phyloP scores from a whole-genome alignment of 495 filamentous ascomycete species.

The Neurospora sp. region DNA sequence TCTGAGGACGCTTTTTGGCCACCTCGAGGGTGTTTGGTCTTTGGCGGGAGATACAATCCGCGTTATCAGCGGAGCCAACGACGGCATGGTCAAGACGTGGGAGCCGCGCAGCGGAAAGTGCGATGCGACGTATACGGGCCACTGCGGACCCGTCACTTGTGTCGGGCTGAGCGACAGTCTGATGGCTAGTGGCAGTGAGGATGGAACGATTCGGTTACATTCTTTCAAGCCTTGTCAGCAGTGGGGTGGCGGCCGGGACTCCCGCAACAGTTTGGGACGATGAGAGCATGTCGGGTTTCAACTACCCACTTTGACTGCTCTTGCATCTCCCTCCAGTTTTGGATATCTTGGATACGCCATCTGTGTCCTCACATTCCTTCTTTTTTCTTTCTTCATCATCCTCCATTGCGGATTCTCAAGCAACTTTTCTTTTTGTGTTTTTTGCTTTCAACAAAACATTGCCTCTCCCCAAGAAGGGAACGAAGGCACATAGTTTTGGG shows the following conservation, averaged over 20 bases:
- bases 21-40: slow-evolving; percentile 93
- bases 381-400: background rate
- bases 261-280: slow-evolving; percentile 22
- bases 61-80: slow-evolving; percentile 79
- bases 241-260: slow-evolving; percentile 25
- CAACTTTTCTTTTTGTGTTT: background rate
- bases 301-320: background rate
- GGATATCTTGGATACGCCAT: background rate
- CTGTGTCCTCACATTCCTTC: background rate
- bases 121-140: slow-evolving; percentile 82
- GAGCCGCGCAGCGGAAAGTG: slow-evolving; percentile 84
- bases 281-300: slow-evolving; percentile 13
- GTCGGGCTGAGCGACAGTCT: slow-evolving; percentile 79
- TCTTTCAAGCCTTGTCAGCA: slow-evolving; percentile 47
- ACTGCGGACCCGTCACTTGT: slow-evolving; percentile 57
- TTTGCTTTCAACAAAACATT: background rate
- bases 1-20: slow-evolving; percentile 87
- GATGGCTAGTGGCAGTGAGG: slow-evolving; percentile 84
- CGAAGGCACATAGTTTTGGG: background rate
- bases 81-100: slow-evolving; percentile 95
- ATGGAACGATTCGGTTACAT: slow-evolving; percentile 81
- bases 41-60: slow-evolving; percentile 85
- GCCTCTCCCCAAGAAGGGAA: background rate
- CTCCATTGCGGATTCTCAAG: background rate
- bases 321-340: background rate